Conservation (phyloP, 2,329 filamentous ascomycete genomes). For the Didymella sp. region DNA sequence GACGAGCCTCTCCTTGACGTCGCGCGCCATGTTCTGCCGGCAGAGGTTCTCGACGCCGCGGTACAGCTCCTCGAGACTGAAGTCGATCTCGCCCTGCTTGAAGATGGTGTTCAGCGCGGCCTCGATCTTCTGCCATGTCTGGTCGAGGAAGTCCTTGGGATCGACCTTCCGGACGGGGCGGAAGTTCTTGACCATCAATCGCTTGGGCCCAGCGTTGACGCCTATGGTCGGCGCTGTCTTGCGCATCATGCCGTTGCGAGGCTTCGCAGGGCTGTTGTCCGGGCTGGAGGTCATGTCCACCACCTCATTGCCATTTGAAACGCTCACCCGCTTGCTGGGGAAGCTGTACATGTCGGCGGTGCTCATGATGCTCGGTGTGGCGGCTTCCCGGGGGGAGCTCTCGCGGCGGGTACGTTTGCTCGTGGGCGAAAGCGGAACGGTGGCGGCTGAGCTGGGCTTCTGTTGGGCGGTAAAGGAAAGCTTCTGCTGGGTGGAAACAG, state of each 20-base stretch:
- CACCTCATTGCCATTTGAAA: constrained; percentile 27
- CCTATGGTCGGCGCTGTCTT: constrained; percentile 71
- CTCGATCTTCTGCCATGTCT: constrained; percentile 76
- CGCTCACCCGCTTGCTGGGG: constrained; percentile 37
- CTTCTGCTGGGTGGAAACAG: constrained; percentile 46
- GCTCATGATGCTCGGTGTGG: constrained; percentile 34
- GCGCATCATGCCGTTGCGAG: constrained; percentile 47
- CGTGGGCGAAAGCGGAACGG: constrained; percentile 38
- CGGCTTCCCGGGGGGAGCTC: constrained; percentile 28
- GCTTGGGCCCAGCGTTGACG: constrained; percentile 71
- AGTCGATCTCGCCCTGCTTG: constrained; percentile 62
- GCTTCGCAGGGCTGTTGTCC: constrained; percentile 54
- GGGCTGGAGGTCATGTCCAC: constrained; percentile 45
- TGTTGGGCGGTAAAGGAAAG: constrained; percentile 47
- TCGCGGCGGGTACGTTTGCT: constrained; percentile 43
- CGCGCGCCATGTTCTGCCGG: constrained; percentile 73
- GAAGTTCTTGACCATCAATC: constrained; percentile 93
- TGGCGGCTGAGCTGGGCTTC: constrained; percentile 38
- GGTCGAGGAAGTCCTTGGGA: constrained; percentile 78
- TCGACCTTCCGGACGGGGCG: constrained; percentile 69
- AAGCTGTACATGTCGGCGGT: constrained; percentile 48
- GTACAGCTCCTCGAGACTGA: constrained; percentile 87
- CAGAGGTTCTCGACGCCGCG: constrained; percentile 92
- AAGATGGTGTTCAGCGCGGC: constrained; percentile 78
- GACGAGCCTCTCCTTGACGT: constrained; percentile 71